These are phyloP conservation scores for Pinus albicaulis DNA, from an alignment of 75 land plant genomes.

Conservation along the genomic window DNA sequence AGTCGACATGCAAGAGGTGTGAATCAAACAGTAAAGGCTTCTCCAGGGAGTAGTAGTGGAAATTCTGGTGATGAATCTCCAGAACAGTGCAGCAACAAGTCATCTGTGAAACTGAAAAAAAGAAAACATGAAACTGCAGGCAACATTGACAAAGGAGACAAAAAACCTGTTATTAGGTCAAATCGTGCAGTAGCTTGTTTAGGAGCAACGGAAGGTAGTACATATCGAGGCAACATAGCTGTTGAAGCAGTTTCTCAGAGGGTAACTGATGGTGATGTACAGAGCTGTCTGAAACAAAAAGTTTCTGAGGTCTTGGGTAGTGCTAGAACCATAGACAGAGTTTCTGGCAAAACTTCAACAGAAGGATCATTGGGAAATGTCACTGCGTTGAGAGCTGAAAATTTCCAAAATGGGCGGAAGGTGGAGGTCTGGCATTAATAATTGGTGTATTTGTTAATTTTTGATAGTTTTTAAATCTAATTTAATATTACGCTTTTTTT, in stretches of 20 bases:
- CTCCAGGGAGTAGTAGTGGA: background rate
- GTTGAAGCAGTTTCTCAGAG: background rate
- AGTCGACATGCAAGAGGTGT: conserved; percentile 6
- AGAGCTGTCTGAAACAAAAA: background rate
- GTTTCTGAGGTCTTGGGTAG: background rate
- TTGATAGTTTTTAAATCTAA: no score
- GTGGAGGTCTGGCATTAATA: conserved; percentile 5
- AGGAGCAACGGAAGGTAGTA: conserved; percentile 9
- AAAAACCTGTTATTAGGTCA: conserved; percentile 27
- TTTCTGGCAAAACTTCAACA: background rate
- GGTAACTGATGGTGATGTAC: conserved; percentile 2
- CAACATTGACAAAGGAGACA: conserved; percentile 13
- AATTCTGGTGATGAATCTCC: conserved; percentile 5
- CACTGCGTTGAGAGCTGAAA: background rate
- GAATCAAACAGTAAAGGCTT: background rate
- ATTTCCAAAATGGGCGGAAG: background rate
- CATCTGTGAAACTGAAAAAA: conserved; percentile 16
- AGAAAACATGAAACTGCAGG: conserved; percentile 11
- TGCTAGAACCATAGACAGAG: background rate
- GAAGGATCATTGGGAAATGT: conserved; percentile 1
- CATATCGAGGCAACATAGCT: background rate
- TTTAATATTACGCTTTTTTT: background rate
- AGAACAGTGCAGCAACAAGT: conserved; percentile 4
- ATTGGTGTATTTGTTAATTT: background rate
- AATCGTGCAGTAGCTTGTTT: conserved; percentile 3